phyloP scores from a whole-genome alignment of 176 grass and related monocot species.

The Pontederia crassipes region DNA sequence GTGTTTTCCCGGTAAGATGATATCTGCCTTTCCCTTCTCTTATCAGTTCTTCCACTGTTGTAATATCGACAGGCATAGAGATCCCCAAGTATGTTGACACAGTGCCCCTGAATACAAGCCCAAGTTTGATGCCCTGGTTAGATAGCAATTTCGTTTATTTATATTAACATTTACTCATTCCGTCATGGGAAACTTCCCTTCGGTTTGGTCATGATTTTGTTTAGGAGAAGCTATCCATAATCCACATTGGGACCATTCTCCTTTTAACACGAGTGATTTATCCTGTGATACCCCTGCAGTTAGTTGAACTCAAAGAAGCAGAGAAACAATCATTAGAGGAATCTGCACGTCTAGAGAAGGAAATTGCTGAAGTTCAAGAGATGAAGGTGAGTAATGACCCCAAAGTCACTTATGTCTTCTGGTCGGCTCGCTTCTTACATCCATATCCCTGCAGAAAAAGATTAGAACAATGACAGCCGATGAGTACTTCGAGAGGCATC shows the following conservation, averaged over 20 bases:
- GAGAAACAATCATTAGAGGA: slow-evolving; percentile 49
- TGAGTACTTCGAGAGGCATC: slow-evolving; percentile 86
- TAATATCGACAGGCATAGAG: slow-evolving; percentile 54
- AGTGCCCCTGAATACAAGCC: slow-evolving; percentile 73
- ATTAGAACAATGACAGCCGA: slow-evolving; percentile 89
- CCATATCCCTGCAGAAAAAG: slow-evolving; percentile 44
- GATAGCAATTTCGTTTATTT: background rate
- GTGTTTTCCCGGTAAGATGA: too few relatives aligned
- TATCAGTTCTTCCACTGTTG: too few relatives aligned
- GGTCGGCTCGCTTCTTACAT: too few relatives aligned
- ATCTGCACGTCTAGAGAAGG: slow-evolving; percentile 64
- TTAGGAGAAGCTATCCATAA: background rate
- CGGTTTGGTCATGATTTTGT: background rate
- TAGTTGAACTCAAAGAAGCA: slow-evolving; percentile 79
- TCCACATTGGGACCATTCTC: background rate
- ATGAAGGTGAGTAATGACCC: slow-evolving; percentile 44
- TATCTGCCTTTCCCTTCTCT: too few relatives aligned
- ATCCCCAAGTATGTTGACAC: slow-evolving; percentile 81
- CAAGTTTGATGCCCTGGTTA: slow-evolving; percentile 84
- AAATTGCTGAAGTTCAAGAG: slow-evolving; percentile 65
- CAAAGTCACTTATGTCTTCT: background rate
- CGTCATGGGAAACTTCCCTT: background rate
- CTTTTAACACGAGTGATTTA: background rate
- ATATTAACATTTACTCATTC: slow-evolving; percentile 1
- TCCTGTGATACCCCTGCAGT: slow-evolving; percentile 17